Evolutionary conservation across 345 rosid species (phyloP), one percentile per base, ranked within the genome.

Genomic region (Eucalyptus guilfoylei): DNA sequence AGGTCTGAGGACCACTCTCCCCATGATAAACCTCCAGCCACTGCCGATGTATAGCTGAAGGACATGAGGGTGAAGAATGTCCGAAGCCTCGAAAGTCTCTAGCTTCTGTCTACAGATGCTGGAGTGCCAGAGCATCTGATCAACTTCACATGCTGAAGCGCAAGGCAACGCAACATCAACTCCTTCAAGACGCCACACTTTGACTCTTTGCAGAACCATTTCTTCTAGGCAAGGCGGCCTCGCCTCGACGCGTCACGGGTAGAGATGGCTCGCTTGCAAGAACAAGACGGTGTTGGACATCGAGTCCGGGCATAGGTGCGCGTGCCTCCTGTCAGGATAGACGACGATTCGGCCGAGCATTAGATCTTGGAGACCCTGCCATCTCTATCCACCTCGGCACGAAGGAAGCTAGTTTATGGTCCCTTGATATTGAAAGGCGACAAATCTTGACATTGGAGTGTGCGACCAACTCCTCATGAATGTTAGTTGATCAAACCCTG

Each of bases 231-330:
- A 28, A 28, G 67, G 67, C 67, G 0, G 32, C 67, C 67, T 28
- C 2, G 15, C 28, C 3, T 55, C 12, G 1, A 55, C 0, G 62
- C 30, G 28, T 55, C 30, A 55, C 28, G 1, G 4, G 28, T 4
- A 55, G 30, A 55, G 30, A 55, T 55, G 62, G 62, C 62, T 55
- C 11, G 62, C 62, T 55, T 4, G 62, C 62, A 55, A 2, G 62
- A 13, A 55, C 62, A 24, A 55, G 30, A 55, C 62, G 62, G 62
- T 23, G 28, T 55, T 55, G 62, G 62, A 55, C 28, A 24, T 55
- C 62, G 28, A 55, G 62, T 4, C 62, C 6, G 0, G 62, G 62
- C 28, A 24, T 5, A 55, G 62, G 62, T 24, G 62, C 62, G 28
- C 30, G 30, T 55, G 62, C 30, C 62, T 24, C 28, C 62, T 55